Evolutionary conservation across 2,329 filamentous ascomycete species (phyloP).

Genomic region (Penicillium vulpinum): DNA sequence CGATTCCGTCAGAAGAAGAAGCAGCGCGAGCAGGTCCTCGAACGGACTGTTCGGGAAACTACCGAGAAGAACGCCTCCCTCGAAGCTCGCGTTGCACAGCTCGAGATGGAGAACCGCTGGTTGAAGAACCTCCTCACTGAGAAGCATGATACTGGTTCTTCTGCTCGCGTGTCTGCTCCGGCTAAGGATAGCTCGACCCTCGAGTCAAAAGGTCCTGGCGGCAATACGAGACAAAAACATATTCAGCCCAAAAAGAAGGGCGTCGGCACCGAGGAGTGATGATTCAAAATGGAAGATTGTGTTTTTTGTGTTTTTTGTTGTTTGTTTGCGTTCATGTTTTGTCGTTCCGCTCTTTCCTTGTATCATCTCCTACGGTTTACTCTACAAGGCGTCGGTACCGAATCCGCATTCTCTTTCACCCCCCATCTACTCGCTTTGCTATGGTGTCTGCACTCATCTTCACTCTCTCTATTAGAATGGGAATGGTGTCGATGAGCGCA

Average conservation of each 20-base stretch:
- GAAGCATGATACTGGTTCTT: conserved; percentile 62
- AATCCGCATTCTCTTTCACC: neutral
- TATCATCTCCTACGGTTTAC: conserved; percentile 6
- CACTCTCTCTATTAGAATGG: neutral
- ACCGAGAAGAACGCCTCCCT: conserved; percentile 73
- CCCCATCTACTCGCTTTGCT: neutral
- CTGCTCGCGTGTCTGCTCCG: conserved; percentile 29
- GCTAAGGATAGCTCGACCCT: conserved; percentile 23
- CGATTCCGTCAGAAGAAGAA: conserved; percentile 96
- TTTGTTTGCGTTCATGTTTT: conserved; percentile 4
- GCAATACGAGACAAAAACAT: conserved; percentile 36
- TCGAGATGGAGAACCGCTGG: conserved; percentile 84
- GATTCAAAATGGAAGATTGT: conserved; percentile 17
- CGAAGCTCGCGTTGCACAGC: conserved; percentile 70
- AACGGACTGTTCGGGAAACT: conserved; percentile 79
- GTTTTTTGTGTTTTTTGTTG: conserved; percentile 8
- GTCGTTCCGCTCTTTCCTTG: conserved; percentile 5
- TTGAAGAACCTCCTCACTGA: conserved; percentile 77
- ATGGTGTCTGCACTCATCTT: conserved; percentile 3
- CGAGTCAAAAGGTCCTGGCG: conserved; percentile 21
- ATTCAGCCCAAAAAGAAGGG: conserved; percentile 44
- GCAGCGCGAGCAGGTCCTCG: conserved; percentile 83
- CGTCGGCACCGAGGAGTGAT: conserved; percentile 35
- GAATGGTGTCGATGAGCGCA: neutral
- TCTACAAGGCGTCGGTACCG: neutral